These are phyloP conservation scores for Rusavskia elegans DNA, from an alignment of 495 filamentous ascomycete species.

Conservation along the genomic window DNA sequence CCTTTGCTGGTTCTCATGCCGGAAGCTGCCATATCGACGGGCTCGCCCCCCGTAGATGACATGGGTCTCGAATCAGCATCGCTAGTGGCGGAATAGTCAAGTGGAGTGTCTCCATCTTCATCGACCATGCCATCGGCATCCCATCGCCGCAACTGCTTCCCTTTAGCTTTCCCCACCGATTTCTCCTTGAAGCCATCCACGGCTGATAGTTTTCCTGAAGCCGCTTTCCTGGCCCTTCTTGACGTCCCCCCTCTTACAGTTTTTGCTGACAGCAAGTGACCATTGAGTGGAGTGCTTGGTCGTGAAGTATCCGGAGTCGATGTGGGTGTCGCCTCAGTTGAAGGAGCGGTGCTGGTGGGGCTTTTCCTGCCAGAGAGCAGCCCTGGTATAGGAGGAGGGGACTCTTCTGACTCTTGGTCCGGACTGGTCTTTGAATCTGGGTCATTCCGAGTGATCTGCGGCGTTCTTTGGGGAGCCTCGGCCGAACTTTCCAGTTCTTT, in stretches of 20 bases:
- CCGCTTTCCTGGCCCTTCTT: slow-evolving; percentile 64
- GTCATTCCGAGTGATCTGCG: slow-evolving; percentile 11
- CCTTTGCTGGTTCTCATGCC: slow-evolving; percentile 73
- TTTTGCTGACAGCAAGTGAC: slow-evolving; percentile 56
- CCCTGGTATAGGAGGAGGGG: slow-evolving; percentile 39
- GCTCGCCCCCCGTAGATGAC: slow-evolving; percentile 39
- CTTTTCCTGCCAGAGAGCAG: slow-evolving; percentile 25
- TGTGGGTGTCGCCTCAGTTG: slow-evolving; percentile 46
- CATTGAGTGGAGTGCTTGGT: slow-evolving; percentile 51
- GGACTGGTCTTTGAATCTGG: slow-evolving; percentile 22
- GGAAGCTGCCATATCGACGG: slow-evolving; percentile 63
- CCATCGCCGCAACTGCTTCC: slow-evolving; percentile 81
- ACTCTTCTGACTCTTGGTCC: slow-evolving; percentile 21
- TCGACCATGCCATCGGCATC: slow-evolving; percentile 76
- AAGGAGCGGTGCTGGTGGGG: slow-evolving; percentile 29
- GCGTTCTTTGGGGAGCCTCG: slow-evolving; percentile 20
- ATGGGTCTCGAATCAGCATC: slow-evolving; percentile 31
- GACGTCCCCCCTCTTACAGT: slow-evolving; percentile 55
- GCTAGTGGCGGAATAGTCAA: slow-evolving; percentile 66
- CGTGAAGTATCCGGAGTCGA: slow-evolving; percentile 66
- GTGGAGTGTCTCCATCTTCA: slow-evolving; percentile 61
- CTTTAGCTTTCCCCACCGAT: slow-evolving; percentile 31
- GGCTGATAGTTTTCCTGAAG: slow-evolving; percentile 57
- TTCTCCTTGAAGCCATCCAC: slow-evolving; percentile 60
- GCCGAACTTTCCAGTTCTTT: slow-evolving; percentile 58